phyloP scores from a whole-genome alignment of 805 yeast genomes.

The Lachancea kluyveri region DNA sequence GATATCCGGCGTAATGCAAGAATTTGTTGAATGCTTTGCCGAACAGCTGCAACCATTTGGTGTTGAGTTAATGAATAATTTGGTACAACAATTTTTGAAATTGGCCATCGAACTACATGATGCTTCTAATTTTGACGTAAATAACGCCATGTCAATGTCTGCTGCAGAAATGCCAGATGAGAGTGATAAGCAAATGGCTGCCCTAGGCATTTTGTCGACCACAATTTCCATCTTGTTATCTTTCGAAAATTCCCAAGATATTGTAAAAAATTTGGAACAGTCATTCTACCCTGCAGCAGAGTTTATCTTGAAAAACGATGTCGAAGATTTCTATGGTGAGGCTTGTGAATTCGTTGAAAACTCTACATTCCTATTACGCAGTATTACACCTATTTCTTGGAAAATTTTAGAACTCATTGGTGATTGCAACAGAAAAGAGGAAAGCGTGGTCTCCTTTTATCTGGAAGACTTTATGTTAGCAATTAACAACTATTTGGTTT shows the following conservation, averaged over 20 bases:
- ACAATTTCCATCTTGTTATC: slow-evolving; percentile 75
- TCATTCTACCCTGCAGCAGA: slow-evolving; percentile 64
- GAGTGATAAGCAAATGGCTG: slow-evolving; percentile 75
- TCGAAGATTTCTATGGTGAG: slow-evolving; percentile 73
- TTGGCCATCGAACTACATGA: slow-evolving; percentile 67
- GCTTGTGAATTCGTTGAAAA: slow-evolving; percentile 69
- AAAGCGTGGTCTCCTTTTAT: slow-evolving; percentile 54
- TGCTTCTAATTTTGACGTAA: slow-evolving; percentile 41
- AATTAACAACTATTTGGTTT: slow-evolving; percentile 66
- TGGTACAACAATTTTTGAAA: slow-evolving; percentile 68
- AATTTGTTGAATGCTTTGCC: slow-evolving; percentile 83
- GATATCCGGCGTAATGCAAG: slow-evolving; percentile 88
- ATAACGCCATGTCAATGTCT: slow-evolving; percentile 27
- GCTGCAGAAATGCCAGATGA: slow-evolving; percentile 34
- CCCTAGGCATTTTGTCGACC: slow-evolving; percentile 73
- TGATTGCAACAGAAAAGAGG: slow-evolving; percentile 27
- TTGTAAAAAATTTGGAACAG: slow-evolving; percentile 58
- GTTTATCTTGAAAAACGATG: slow-evolving; percentile 55
- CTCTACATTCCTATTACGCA: slow-evolving; percentile 53
- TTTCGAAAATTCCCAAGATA: slow-evolving; percentile 70
- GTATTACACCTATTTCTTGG: slow-evolving; percentile 72
- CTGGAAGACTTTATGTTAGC: slow-evolving; percentile 72
- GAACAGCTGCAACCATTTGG: slow-evolving; percentile 91
- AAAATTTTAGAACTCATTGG: slow-evolving; percentile 49
- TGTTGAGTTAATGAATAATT: slow-evolving; percentile 53